phyloP scores from a whole-genome alignment of 768 basidiomycete genomes.

The Suillus brevipes region DNA sequence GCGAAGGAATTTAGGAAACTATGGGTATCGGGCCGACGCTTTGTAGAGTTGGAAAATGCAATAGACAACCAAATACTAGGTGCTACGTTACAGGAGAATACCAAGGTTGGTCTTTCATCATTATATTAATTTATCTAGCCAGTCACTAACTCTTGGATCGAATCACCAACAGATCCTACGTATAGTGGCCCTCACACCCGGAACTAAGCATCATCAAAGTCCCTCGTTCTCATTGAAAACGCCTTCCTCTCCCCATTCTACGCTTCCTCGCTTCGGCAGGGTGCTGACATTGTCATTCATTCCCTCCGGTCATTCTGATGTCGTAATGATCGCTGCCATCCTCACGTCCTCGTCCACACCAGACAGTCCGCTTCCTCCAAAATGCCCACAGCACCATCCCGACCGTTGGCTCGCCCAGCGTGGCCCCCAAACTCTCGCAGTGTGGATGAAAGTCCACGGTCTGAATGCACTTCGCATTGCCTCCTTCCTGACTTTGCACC shows the following conservation, averaged over 20 bases:
- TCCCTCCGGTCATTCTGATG: slow-evolving; percentile 86
- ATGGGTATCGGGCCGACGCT: no score
- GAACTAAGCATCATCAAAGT: no score
- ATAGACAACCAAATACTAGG: slow-evolving; percentile 64
- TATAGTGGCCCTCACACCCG: slow-evolving; percentile 73
- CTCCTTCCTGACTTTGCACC: slow-evolving; percentile 40
- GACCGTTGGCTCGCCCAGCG: slow-evolving; percentile 85
- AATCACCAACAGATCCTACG: slow-evolving; percentile 94
- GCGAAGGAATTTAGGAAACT: slow-evolving; percentile 52
- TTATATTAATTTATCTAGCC: no score
- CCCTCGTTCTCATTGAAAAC: slow-evolving; percentile 93
- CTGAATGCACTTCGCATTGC: slow-evolving; percentile 80
- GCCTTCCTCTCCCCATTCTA: slow-evolving; percentile 94
- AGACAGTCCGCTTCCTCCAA: slow-evolving; percentile 90
- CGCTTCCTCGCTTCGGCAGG: slow-evolving; percentile 79
- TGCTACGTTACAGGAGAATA: slow-evolving; percentile 66
- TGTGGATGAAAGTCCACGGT: slow-evolving; percentile 88
- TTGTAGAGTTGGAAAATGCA: no score
- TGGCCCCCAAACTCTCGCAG: slow-evolving; percentile 86
- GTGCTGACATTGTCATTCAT: slow-evolving; percentile 87
- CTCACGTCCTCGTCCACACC: slow-evolving; percentile 58
- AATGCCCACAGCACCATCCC: slow-evolving; percentile 87
- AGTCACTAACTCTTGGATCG: slow-evolving; percentile 78
- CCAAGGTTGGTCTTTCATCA: slow-evolving; percentile 54
- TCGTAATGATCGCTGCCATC: slow-evolving; percentile 84